These are phyloP conservation scores for Chrysanthemum lavandulifolium DNA, from an alignment of 129 eudicot species.

Conservation along the genomic window DNA sequence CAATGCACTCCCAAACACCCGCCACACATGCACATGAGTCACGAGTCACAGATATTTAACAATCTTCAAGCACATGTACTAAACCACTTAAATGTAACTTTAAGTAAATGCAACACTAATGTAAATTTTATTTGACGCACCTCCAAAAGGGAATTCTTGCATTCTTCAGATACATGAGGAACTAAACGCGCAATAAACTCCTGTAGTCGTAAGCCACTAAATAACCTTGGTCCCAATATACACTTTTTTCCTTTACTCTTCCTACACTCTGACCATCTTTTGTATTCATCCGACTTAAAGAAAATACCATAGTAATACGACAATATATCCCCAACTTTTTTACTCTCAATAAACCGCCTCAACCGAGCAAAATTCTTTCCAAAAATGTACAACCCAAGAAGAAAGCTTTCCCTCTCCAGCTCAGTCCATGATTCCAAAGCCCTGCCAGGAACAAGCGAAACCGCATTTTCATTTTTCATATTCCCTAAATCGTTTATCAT, in stretches of 20 bases:
- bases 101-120: not conserved
- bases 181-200: slow-evolving; percentile 59
- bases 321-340: slow-evolving; percentile 51
- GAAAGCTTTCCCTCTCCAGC: slow-evolving; percentile 53
- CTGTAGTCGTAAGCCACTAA: slow-evolving; percentile 64
- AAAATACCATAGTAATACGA: slow-evolving; percentile 58
- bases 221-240: slow-evolving; percentile 50
- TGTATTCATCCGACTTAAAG: slow-evolving; percentile 39
- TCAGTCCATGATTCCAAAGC: slow-evolving; percentile 45
- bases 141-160: slow-evolving; percentile 51
- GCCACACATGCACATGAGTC: no score
- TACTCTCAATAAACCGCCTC: slow-evolving; percentile 51
- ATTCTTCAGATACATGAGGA: slow-evolving; percentile 41
- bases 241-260: slow-evolving; percentile 49
- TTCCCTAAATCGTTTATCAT: not conserved
- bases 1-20: no score
- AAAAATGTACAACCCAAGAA: slow-evolving; percentile 74
- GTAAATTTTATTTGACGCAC: slow-evolving; percentile 30
- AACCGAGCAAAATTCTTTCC: slow-evolving; percentile 58
- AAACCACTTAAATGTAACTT: no score
- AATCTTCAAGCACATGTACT: no score
- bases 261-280: slow-evolving; percentile 62
- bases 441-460: slow-evolving; percentile 56
- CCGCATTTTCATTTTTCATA: no score
- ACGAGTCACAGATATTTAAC: no score